phyloP scores from a whole-genome alignment of 495 filamentous ascomycete species.

The Penicillium ochrochloron region DNA sequence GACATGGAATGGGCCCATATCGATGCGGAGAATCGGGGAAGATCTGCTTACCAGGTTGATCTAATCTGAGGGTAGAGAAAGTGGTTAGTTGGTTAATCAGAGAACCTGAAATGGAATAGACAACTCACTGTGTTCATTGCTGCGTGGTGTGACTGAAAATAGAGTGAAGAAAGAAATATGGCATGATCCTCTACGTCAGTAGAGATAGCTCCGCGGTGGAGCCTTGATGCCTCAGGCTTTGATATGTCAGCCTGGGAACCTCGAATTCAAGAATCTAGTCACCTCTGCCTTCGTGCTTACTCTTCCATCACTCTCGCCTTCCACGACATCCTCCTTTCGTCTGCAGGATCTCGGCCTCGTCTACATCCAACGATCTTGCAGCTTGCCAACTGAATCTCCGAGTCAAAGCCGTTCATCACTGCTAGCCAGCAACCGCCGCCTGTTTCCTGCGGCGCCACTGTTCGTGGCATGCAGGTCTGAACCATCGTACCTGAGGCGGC shows the following conservation, averaged over 20 bases:
- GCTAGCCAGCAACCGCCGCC: conserved; percentile 16
- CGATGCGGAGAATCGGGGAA: conserved; percentile 1
- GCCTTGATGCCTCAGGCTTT: conserved; percentile 32
- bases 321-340: neutral
- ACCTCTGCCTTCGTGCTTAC: conserved; percentile 1
- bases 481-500: conserved; percentile 18
- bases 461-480: conserved; percentile 35
- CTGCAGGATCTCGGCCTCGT: neutral
- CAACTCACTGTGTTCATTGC: conserved; percentile 54
- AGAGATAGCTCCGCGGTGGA: conserved; percentile 13
- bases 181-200: conserved; percentile 25
- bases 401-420: neutral
- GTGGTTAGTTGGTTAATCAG: conserved; percentile 8
- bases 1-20: neutral
- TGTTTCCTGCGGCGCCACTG: conserved; percentile 22
- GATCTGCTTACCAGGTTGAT: conserved; percentile 55
- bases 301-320: neutral
- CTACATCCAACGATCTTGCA: neutral
- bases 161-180: conserved; percentile 18
- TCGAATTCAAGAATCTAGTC: conserved; percentile 1
- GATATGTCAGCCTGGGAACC: conserved; percentile 10
- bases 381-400: neutral
- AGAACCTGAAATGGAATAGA: neutral
- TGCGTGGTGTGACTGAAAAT: conserved; percentile 15
- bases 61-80: conserved; percentile 42